phyloP scores from a whole-genome alignment of 768 basidiomycete genomes.

The Boletellus ananas region DNA sequence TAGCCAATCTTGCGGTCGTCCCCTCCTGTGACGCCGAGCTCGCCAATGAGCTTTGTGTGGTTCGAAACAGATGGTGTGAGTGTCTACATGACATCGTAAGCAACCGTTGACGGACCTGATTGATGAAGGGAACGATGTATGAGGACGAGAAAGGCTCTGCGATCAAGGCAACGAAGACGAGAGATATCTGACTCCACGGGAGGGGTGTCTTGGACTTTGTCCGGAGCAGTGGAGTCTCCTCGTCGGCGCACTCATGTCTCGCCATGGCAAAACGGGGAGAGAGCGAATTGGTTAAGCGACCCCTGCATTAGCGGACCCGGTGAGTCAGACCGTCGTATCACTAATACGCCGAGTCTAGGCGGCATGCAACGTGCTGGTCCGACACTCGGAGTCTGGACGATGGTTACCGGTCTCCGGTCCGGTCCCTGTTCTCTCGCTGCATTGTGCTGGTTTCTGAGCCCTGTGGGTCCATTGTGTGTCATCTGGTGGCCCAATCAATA shows the following conservation, averaged over 20 bases:
- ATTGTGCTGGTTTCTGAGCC: no score
- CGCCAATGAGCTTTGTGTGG: slow-evolving; percentile 48
- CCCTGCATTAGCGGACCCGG: no score
- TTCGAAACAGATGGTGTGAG: no score
- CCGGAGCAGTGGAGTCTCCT: slow-evolving; percentile 41
- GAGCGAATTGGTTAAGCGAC: no score
- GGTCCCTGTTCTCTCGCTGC: no score
- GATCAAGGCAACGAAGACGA: slow-evolving; percentile 47
- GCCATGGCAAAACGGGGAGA: slow-evolving; percentile 8
- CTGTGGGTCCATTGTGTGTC: no score
- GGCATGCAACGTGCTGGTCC: no score
- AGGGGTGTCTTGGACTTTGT: slow-evolving; percentile 40
- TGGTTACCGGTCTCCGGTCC: no score
- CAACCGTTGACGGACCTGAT: slow-evolving; percentile 38
- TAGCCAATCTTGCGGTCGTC: slow-evolving; percentile 64
- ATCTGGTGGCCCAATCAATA: no score
- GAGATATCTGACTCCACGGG: slow-evolving; percentile 47
- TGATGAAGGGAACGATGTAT: slow-evolving; percentile 64
- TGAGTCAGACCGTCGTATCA: no score
- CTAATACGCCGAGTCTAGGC: no score
- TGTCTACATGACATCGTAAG: neutral
- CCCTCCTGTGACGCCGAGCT: slow-evolving; percentile 61
- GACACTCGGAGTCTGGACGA: no score
- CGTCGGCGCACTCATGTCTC: slow-evolving; percentile 39
- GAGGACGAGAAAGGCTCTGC: slow-evolving; percentile 55